phyloP scores from a whole-genome alignment of 129 eudicot genomes.

The Deinandra increscens region DNA sequence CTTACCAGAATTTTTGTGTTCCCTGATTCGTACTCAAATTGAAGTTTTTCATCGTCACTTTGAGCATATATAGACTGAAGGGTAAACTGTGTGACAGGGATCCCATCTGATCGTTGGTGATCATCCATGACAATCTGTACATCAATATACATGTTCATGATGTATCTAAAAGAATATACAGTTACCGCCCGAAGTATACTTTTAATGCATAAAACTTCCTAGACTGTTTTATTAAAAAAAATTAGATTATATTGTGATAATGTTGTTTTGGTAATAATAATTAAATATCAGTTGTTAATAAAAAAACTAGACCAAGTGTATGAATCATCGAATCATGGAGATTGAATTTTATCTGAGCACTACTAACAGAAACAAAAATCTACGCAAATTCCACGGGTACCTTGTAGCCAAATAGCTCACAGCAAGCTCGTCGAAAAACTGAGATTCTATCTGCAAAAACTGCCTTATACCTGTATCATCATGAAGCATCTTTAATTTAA shows the following conservation, averaged over 20 bases:
- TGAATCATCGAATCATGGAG: neutral
- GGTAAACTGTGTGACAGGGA: constrained; percentile 80
- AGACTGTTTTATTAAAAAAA: neutral
- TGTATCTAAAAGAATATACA: neutral
- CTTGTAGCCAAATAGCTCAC: constrained; percentile 98
- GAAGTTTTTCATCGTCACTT: constrained; percentile 94
- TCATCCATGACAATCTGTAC: constrained; percentile 97
- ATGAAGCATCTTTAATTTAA: constrained; percentile 24
- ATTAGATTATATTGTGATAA: neutral
- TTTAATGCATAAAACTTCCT: neutral
- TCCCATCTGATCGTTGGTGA: constrained; percentile 91
- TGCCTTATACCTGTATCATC: constrained; percentile 82
- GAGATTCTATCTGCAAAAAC: constrained; percentile 96
- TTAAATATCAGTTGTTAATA: neutral
- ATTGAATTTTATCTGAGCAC: neutral
- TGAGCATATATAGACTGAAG: constrained; percentile 92
- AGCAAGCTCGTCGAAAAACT: constrained; percentile 94
- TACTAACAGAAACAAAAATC: neutral
- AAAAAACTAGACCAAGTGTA: neutral
- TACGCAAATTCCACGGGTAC: constrained; percentile 29
- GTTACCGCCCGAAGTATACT: neutral
- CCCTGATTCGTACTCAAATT: constrained; percentile 94
- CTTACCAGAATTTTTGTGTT: constrained; percentile 88
- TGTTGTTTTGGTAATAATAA: neutral
- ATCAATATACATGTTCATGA: neutral